Percentiles rank a stretch among this genome's conserved stretches.
Evolutionary conservation across 768 basidiomycete species (phyloP).

Genomic region (Strobilomyces confusus): DNA sequence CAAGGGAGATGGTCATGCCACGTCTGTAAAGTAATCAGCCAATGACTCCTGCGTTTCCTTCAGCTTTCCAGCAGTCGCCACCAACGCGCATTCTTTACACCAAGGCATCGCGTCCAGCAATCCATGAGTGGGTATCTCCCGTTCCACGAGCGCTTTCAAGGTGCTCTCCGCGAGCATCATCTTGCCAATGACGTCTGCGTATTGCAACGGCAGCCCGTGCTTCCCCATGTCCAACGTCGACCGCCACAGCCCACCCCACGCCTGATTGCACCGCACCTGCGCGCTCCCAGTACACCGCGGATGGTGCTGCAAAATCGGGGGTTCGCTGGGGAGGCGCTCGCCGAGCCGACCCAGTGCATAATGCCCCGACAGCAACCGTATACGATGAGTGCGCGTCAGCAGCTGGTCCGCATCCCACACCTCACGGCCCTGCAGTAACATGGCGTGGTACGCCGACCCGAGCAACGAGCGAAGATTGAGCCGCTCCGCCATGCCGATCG

Average conservation of each 20-base stretch:
- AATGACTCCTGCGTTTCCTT: constrained; percentile 45
- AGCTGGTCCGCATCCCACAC: constrained; percentile 44
- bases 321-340: constrained; percentile 39
- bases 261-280: constrained; percentile 41
- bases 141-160: constrained; percentile 43
- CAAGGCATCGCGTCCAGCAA: constrained; percentile 41
- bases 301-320: constrained; percentile 42
- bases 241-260: constrained; percentile 46
- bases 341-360: constrained; percentile 45
- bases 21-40: constrained; percentile 46
- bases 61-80: constrained; percentile 40
- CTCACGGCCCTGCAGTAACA: constrained; percentile 49
- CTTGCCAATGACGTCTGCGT: constrained; percentile 43
- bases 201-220: constrained; percentile 38
- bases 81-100: constrained; percentile 42
- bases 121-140: constrained; percentile 38
- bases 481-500: constrained; percentile 45
- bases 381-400: constrained; percentile 46
- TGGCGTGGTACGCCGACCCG: constrained; percentile 48
- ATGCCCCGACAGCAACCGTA: constrained; percentile 51
- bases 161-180: constrained; percentile 46
- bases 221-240: constrained; percentile 36
- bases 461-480: constrained; percentile 43
- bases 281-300: constrained; percentile 37
- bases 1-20: constrained; percentile 19